Percentiles rank a stretch among this genome's conserved stretches.
Evolutionary conservation across 2,329 filamentous ascomycete species (phyloP).

Genomic region (Cladophialophora bantiana): DNA sequence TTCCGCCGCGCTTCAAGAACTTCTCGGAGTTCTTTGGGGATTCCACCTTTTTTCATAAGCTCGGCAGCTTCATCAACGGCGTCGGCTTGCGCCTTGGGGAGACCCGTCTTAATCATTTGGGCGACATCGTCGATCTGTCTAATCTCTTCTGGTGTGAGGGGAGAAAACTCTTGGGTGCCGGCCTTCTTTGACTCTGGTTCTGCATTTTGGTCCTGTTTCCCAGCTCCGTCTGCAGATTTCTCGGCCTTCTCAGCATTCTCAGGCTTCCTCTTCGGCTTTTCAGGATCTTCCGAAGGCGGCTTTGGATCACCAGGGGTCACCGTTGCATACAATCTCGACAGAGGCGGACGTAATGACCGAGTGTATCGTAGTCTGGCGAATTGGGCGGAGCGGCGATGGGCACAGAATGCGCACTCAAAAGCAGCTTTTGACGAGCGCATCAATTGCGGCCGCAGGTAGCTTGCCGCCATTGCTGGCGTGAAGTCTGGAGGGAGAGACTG

Average conservation of each 20-base stretch:
- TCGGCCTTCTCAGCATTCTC: slow-evolving; percentile 45
- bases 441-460: slow-evolving; percentile 39
- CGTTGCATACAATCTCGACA: slow-evolving; percentile 53
- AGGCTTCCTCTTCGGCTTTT: slow-evolving; percentile 39
- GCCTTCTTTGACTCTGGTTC: slow-evolving; percentile 45
- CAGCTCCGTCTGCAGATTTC: slow-evolving; percentile 46
- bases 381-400: slow-evolving; percentile 50
- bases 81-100: slow-evolving; percentile 68
- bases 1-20: slow-evolving; percentile 64
- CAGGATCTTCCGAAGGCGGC: slow-evolving; percentile 46
- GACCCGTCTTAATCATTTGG: slow-evolving; percentile 60
- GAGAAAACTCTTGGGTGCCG: slow-evolving; percentile 50
- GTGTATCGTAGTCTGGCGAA: slow-evolving; percentile 48
- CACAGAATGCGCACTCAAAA: slow-evolving; percentile 60
- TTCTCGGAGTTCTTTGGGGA: slow-evolving; percentile 72
- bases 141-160: slow-evolving; percentile 63
- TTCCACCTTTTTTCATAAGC: slow-evolving; percentile 70
- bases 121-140: slow-evolving; percentile 66
- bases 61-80: slow-evolving; percentile 67
- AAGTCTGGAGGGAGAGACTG: slow-evolving; percentile 15
- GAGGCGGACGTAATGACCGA: slow-evolving; percentile 49
- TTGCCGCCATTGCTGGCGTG: slow-evolving; percentile 37
- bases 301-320: slow-evolving; percentile 54
- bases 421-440: slow-evolving; percentile 58
- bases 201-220: slow-evolving; percentile 54